Percentiles rank a stretch among this genome's conserved stretches.
Conservation (phyloP, 1,284 basidiomycete species). For the Pseudozyma tsukubaensis region DNA sequence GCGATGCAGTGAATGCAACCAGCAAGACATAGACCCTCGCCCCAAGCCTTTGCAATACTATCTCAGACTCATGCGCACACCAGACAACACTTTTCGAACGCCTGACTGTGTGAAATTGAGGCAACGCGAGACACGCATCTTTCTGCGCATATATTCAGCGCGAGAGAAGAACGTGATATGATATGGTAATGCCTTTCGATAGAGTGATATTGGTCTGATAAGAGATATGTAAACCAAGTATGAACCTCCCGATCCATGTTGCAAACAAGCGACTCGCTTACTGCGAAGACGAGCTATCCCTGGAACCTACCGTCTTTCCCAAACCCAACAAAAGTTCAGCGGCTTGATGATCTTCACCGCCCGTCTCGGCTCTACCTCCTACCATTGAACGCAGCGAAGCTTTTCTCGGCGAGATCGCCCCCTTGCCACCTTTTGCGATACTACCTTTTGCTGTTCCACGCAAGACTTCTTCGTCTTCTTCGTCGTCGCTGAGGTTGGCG, state of each 20-base stretch:
- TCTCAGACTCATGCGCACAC: too few species aligned
- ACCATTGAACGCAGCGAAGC: slow-evolving; percentile 22
- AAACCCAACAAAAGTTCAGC: slow-evolving; percentile 58
- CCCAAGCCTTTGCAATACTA: too few species aligned
- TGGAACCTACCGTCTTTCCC: slow-evolving; percentile 30
- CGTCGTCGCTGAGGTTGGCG: slow-evolving; percentile 38
- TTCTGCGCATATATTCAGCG: too few species aligned
- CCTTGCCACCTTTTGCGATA: neutral
- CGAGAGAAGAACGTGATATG: too few species aligned
- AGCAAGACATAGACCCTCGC: too few species aligned
- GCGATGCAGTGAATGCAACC: neutral
- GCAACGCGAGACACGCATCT: too few species aligned
- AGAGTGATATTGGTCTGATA: too few species aligned
- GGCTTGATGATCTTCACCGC: slow-evolving; percentile 51
- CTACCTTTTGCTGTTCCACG: slow-evolving; percentile 1
- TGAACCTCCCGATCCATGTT: too few species aligned
- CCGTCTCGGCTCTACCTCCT: slow-evolving; percentile 1
- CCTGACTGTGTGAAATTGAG: too few species aligned
- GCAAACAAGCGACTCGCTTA: too few species aligned
- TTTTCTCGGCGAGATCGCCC: slow-evolving; percentile 16
- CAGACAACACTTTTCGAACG: too few species aligned
- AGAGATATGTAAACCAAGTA: too few species aligned
- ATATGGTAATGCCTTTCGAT: slow-evolving; percentile 1
- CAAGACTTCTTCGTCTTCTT: slow-evolving; percentile 11
- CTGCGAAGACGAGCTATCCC: slow-evolving; percentile 26